Base-by-base conservation (phyloP, 2,329 filamentous ascomycete genomes). In the Tolypocladium ovalisporum region DNA sequence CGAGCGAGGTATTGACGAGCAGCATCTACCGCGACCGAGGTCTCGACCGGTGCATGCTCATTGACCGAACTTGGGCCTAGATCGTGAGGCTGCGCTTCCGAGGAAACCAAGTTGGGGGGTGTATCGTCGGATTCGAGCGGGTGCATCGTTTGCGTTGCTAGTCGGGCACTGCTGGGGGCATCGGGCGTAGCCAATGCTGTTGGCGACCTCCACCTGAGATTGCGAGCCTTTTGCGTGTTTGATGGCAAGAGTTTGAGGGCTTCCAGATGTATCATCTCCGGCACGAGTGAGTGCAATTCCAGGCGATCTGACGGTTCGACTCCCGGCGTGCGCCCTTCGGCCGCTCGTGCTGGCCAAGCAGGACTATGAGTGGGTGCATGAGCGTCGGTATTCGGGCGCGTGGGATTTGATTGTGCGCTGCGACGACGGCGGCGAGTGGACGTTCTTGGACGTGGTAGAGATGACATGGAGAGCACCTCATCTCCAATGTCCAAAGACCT, bases 361-460 rank as follows among this genome's bases (percentile, higher is more conserved):
- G 47, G 6, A n/a, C 44, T 36, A 24, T 27, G 32, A 8, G 24
- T 32, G 29, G 56, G 39, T 12, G 44, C 40, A 15, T 54, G 57
- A 4, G 35, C 12, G n/a, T 56, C 54, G 42, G 54, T 8, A 2
- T 39, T 55, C 22, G 37, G 8, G 22, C 34, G 49, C 7, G 19
- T 51, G 17, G 34, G 17, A 24, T 29, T 44, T 17, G 57, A 4
- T 17, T 36, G 59, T 24, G 56, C 58, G 54, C 62, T 62, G 52
- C 64, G 64, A 52, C 65, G 63, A 12, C 63, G 65, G 5, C 68
- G 69, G 53, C 70, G 69, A 27, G 66, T 57, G 19, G 64, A 62
- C n/a, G 62, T 68, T 42, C 58, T 64, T 19, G 63, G 60, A 13
- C 54, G 60, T 13, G 62, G 56, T 17, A 59, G 60, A 32, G 56